Conservation (phyloP, 225 moss, liverwort and hornwort species). For the Sphagnum contortum region DNA sequence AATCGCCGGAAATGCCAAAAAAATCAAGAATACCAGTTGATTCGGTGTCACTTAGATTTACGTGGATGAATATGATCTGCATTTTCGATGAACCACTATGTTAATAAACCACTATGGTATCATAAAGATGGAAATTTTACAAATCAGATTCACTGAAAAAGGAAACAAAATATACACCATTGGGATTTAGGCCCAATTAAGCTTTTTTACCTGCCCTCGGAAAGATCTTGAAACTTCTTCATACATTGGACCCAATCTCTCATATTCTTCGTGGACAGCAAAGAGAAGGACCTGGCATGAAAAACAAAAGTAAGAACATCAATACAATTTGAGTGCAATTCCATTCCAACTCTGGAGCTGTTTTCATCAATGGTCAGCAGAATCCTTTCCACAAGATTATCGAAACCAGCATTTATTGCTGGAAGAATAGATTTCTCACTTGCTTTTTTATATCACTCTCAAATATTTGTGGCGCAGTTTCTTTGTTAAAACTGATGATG, state of each 20-base stretch:
- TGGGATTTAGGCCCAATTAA: no score
- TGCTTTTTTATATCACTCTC: conserved; percentile 41
- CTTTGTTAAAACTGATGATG: conserved; percentile 31
- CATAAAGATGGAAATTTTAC: no score
- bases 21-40: conserved; percentile 19
- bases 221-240: conserved; percentile 42
- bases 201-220: conserved; percentile 26
- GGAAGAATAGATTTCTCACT: conserved; percentile 13
- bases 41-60: conserved; percentile 23
- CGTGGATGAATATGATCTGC: conserved; percentile 44
- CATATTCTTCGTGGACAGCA: conserved; percentile 28
- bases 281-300: conserved; percentile 36
- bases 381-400: no score
- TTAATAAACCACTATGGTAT: no score
- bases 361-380: no score
- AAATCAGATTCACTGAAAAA: no score
- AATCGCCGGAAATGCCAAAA: conserved; percentile 36
- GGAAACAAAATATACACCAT: no score
- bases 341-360: no score
- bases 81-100: neutral
- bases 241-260: conserved; percentile 19
- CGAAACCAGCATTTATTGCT: no score
- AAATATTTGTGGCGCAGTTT: conserved; percentile 23
- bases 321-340: no score
- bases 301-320: neutral